Percentiles rank a stretch among this genome's conserved stretches.
Conservation (phyloP, 2,329 filamentous ascomycete species). For the Aspergillus sp. region DNA sequence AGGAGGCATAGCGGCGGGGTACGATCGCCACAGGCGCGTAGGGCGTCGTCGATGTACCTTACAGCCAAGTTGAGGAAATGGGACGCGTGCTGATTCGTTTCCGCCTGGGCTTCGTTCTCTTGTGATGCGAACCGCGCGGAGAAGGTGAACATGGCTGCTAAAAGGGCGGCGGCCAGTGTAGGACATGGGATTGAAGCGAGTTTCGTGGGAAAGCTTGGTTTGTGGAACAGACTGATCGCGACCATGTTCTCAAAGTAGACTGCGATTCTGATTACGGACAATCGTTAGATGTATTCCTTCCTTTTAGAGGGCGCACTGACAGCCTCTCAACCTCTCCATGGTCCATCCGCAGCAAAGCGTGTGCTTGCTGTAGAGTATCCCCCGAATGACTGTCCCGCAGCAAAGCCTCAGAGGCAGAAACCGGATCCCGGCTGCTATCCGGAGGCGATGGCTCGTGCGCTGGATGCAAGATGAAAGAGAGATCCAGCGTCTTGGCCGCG, state of each 20-base stretch:
- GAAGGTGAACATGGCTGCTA: neutral
- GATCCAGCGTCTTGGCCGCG: conserved; percentile 6
- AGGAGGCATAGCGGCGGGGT: conserved; percentile 30
- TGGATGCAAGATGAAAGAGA: conserved; percentile 20
- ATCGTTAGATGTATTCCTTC: too few relatives aligned
- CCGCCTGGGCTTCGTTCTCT: neutral
- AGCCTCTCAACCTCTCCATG: neutral
- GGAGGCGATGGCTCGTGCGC: conserved; percentile 15
- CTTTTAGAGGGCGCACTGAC: neutral
- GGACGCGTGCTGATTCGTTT: neutral
- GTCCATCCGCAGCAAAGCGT: neutral
- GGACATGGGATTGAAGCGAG: conserved; percentile 3
- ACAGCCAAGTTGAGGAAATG: neutral
- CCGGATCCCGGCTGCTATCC: conserved; percentile 1
- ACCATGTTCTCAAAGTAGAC: conserved; percentile 26
- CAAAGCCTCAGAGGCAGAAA: too few relatives aligned
- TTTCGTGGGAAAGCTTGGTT: conserved; percentile 20
- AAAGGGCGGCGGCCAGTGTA: neutral
- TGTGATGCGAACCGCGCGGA: neutral
- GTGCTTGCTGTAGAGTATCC: neutral
- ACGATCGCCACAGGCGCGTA: conserved; percentile 27
- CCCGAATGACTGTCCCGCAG: neutral
- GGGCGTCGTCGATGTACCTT: conserved; percentile 18
- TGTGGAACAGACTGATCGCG: conserved; percentile 27
- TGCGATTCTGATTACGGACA: neutral